phyloP scores from a whole-genome alignment of 1,139 yeast genomes.

The Magnusiomyces suaveolens region DNA sequence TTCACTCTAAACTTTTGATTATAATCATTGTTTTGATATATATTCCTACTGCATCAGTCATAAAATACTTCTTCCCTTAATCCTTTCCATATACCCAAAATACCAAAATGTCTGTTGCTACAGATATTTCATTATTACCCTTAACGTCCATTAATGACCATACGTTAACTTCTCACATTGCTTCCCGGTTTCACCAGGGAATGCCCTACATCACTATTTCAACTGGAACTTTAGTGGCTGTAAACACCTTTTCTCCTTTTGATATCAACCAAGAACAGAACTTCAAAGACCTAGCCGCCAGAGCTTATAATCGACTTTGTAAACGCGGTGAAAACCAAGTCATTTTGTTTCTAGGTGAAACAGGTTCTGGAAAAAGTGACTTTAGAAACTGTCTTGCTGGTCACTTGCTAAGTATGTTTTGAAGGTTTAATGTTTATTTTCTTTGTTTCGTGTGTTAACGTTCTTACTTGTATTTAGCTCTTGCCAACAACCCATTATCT shows the following conservation, averaged over 20 bases:
- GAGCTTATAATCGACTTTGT: slow-evolving; percentile 33
- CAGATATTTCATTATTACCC: slow-evolving; percentile 35
- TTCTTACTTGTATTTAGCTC: slow-evolving; percentile 22
- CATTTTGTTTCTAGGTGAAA: slow-evolving; percentile 34
- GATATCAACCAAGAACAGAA: slow-evolving; percentile 34
- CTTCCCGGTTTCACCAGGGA: slow-evolving; percentile 37
- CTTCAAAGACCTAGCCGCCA: slow-evolving; percentile 33
- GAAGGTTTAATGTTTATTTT: too few relatives aligned
- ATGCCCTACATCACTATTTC: slow-evolving; percentile 34
- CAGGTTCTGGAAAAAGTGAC: slow-evolving; percentile 36
- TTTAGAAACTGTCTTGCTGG: slow-evolving; percentile 29
- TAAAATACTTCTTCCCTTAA: too few relatives aligned
- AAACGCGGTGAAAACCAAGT: slow-evolving; percentile 35
- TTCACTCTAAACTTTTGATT: too few relatives aligned
- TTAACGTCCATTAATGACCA: slow-evolving; percentile 32
- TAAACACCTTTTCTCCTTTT: slow-evolving; percentile 34
- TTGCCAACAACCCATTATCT: slow-evolving; percentile 34
- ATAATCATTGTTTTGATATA: too few relatives aligned
- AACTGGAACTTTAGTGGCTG: slow-evolving; percentile 33
- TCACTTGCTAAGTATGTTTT: slow-evolving; percentile 27
- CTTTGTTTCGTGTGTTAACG: too few relatives aligned
- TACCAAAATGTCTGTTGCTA: slow-evolving; percentile 19
- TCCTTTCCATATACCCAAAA: too few relatives aligned
- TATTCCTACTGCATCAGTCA: too few relatives aligned
- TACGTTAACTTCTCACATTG: slow-evolving; percentile 36